Evolutionary conservation across 768 basidiomycete genomes (phyloP).

Genomic region (Hypholoma sublateritium): DNA sequence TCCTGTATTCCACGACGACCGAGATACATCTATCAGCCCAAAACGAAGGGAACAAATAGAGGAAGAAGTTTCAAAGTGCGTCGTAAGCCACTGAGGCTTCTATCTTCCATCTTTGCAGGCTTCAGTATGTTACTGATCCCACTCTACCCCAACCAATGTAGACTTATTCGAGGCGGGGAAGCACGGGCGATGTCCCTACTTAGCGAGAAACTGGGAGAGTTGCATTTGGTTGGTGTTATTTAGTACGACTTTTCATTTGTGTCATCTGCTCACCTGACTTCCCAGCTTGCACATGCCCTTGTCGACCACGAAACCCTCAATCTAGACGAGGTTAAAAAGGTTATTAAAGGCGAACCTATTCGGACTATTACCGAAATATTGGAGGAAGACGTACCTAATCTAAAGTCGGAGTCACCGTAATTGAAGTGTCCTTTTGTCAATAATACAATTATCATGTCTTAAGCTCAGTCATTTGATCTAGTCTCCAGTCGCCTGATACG

Average conservation of each 20-base stretch:
- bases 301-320: slow-evolving; percentile 95
- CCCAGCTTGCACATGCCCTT: slow-evolving; percentile 83
- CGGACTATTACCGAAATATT: slow-evolving; percentile 67
- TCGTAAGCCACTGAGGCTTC: background rate
- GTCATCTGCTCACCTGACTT: slow-evolving; percentile 7
- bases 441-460: slow-evolving; percentile 1
- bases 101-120: slow-evolving; percentile 5
- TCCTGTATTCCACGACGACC: slow-evolving; percentile 78
- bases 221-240: slow-evolving; percentile 59
- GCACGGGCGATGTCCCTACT: slow-evolving; percentile 63
- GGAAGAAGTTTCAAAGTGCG: slow-evolving; percentile 75
- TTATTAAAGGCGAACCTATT: slow-evolving; percentile 82
- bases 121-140: slow-evolving; percentile 14
- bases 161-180: slow-evolving; percentile 70
- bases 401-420: slow-evolving; percentile 26
- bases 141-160: slow-evolving; percentile 37
- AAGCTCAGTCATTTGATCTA: background rate
- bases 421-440: slow-evolving; percentile 8
- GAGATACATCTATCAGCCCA: slow-evolving; percentile 69
- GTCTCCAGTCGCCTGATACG: background rate
- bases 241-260: background rate
- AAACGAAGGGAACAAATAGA: slow-evolving; percentile 85
- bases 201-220: slow-evolving; percentile 65
- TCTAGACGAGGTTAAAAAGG: slow-evolving; percentile 81
- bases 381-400: slow-evolving; percentile 49